Evolutionary conservation across 495 filamentous ascomycete species (phyloP), one percentile per base, ranked within the genome.

Genomic region (Bacidia gigantensis): DNA sequence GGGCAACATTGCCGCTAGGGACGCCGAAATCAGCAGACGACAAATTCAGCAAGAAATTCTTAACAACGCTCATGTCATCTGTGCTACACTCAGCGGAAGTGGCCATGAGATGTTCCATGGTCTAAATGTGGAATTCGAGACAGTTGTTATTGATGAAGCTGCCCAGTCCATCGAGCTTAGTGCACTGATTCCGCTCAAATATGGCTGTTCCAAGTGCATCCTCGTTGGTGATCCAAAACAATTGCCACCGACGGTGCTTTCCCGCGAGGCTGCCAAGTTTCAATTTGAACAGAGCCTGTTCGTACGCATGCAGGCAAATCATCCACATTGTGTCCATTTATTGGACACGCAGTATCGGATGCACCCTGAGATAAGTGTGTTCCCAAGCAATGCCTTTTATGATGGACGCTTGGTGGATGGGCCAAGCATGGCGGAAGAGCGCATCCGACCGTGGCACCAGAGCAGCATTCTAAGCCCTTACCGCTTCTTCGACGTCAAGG

Each of bases 201-300:
- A 97, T 60, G 92, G 92, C 20, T 95, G 89, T 64, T 83, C 86
- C 12, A 97, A 96, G 65, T 97, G 93, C 67, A 87, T 98, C 53
- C 79, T 98, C 26, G 92, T 98, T 23, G 92, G 92, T 68, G 92
- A 98, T 69, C 92, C 92, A 0, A 95, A 98, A 61, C 92, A 98
- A 62, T 70, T 98, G 56, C 92, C 92, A 2, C 92, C 92, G 2
- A 98, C 92, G 1, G 92, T 98, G 24, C 75, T 98, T 22, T 97
- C 93, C 14, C 83, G 86, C 59, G 88, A 89, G 58, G 92, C 93
- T 14, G 87, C 89, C 12, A 78, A 82, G 40, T 97, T 89, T 66
- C 85, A 89, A 55, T 98, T 96, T 67, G 93, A 97, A 62, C 90
- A 97, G 69, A 94, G 87, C 71, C 72, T 98, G 66, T 98, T 98